Evolutionary conservation across 768 basidiomycete species (phyloP).

Genomic region (Sistotremastrum suecicum): DNA sequence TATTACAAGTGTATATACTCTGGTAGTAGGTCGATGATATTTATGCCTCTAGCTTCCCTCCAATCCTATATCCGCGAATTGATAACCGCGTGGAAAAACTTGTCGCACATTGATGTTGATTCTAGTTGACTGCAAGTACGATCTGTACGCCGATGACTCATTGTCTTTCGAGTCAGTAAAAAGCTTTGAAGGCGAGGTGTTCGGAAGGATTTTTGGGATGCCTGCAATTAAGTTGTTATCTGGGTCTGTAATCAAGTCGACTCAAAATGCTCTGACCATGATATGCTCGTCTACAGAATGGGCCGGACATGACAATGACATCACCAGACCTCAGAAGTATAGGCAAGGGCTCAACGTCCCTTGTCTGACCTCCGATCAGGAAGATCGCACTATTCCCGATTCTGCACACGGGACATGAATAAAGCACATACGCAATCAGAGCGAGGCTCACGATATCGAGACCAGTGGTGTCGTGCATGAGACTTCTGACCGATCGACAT

Average conservation of each 20-base stretch:
- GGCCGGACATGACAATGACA: constrained; percentile 86
- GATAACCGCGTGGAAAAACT: too few relatives aligned
- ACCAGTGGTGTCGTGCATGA: constrained; percentile 87
- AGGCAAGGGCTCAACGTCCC: constrained; percentile 62
- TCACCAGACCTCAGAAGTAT: constrained; percentile 88
- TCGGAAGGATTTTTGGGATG: constrained; percentile 77
- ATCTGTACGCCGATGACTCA: constrained; percentile 43
- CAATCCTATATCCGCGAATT: too few relatives aligned
- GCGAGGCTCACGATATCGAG: constrained; percentile 66
- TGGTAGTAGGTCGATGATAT: too few relatives aligned
- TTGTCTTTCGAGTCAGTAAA: constrained; percentile 12
- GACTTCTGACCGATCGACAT: constrained; percentile 94
- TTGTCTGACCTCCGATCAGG: constrained; percentile 72
- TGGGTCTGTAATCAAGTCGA: neutral
- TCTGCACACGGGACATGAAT: constrained; percentile 23
- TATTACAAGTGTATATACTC: too few relatives aligned
- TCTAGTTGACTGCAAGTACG: constrained; percentile 50
- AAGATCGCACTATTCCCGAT: constrained; percentile 85
- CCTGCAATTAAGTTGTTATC: constrained; percentile 25
- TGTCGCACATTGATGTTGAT: constrained; percentile 92
- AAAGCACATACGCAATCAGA: neutral
- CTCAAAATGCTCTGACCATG: constrained; percentile 48
- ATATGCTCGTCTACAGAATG: constrained; percentile 71
- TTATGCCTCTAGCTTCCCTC: too few relatives aligned
- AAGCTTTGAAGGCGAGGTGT: constrained; percentile 58